Evolutionary conservation across 768 basidiomycete genomes (phyloP), one percentile per base, ranked within the genome.

Genomic region (Omphalotus guepiniiformis): DNA sequence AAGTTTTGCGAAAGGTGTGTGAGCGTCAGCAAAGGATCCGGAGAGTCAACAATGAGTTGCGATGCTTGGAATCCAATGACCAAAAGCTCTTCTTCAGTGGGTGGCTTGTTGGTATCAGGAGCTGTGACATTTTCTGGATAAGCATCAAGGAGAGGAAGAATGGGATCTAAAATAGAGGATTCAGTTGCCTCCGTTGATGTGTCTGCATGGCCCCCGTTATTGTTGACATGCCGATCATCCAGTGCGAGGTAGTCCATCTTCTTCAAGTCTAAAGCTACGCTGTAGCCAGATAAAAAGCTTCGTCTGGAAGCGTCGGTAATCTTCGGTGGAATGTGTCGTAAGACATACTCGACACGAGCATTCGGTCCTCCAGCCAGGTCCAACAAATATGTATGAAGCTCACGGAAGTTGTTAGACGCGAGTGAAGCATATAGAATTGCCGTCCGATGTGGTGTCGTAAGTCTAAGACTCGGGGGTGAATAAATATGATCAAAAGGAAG

Each of bases 171-270:
- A 3, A 27, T 12, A 12, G 18, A 15, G n/a, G n/a, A n/a, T n/a
- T n/a, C n/a, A 25, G 54, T 53, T 2, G 49, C 57, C 21, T 63
- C 62, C 7, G 12, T 13, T 13, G 41, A 25, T 4, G 58, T 56
- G 23, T 56, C 54, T 27, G 53, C 50, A 6, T 39, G 21, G 2
- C 51, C 39, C n/a, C 26, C 49, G 13, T 36, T 46, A 18, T 32
- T 29, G 23, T 61, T 64, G 3, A 68, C 58, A 42, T 76, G 63
- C 37, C 96, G 72, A 62, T 99, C 96, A 59, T 99, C 96, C 6
- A 97, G 69, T 3, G 86, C 93, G 11, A 97, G 77, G 61, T 98
- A 99, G 57, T 99, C 96, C 75, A 82, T 96, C 70, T 94, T 96
- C 73, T 99, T 99, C 56, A 99, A 66, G 55, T 95, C 92, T 44